Base-by-base conservation (phyloP, 768 basidiomycete genomes). In the Mycena kentingensis region DNA sequence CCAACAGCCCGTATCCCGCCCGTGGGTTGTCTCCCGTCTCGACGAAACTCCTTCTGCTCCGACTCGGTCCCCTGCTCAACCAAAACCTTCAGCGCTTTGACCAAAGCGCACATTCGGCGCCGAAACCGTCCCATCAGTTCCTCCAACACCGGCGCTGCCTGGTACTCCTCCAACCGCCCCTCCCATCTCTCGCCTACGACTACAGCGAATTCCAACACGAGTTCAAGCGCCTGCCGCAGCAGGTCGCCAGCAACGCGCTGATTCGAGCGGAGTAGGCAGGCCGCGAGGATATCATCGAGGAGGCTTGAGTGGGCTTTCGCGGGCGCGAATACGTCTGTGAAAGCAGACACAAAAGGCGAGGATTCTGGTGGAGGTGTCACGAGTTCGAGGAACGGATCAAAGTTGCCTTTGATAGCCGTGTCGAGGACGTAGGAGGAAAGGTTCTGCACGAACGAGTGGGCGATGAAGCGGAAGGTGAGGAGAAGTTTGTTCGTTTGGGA, bases 391-490 rank as follows among this genome's bases (percentile, higher is more conserved):
- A 95, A 92, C 1, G 79, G 74, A 54, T 85, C 82, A 58, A 91
- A 88, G 62, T 89, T 87, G 25, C 82, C 82, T 12, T 84, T 80
- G 51, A 96, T 91, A 2, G 84, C 93, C n/a, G 81, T 82, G 65
- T 93, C 90, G 49, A 86, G 85, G 19, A 92, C 74, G 58, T 95
- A 93, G 28, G 78, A 71, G 3, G 81, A 80, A 26, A 95, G 73
- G n/a, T 73, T 76, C 16, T 72, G 74, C 32, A 93, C 73, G 70
- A 94, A 92, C 5, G 83, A 74, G 22, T 90, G 83, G 1, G 83
- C 82, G 34, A 83, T 73, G 62, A 92, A 93, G 38, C 90, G 83
- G 60, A 93, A 85, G 57, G 83, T 81, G 7, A 85, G 70, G 3
- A 91, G 71, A 10, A 80, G 68, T 56, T 74, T 77, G 50, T 80